phyloP scores from a whole-genome alignment of 78 protist genomes.

The Pigoraptor vietnamica region DNA sequence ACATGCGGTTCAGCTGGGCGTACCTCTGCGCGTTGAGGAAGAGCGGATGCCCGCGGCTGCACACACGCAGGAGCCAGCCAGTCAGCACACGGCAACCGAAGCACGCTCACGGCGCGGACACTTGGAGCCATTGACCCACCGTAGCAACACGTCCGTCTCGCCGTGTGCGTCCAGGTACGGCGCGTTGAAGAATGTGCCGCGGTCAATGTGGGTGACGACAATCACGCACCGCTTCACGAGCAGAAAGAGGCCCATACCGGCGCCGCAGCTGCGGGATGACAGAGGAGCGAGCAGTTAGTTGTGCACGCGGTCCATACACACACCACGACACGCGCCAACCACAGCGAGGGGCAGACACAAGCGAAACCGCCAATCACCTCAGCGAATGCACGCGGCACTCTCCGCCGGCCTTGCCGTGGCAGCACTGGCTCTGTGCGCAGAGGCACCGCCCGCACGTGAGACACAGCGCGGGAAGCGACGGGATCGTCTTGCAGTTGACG shows the following conservation, averaged over 20 bases:
- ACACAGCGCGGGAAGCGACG: not conserved
- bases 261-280: not conserved
- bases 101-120: too few species aligned
- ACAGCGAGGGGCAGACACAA: not conserved
- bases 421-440: not conserved
- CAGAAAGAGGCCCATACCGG: not conserved
- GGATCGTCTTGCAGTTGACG: not conserved
- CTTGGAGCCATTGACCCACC: not conserved
- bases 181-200: not conserved
- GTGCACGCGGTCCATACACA: not conserved
- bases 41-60: not conserved
- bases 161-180: slow-evolving; percentile 19
- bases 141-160: not conserved
- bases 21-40: not conserved
- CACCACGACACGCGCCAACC: not conserved
- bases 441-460: not conserved
- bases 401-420: not conserved
- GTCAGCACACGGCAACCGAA: too few species aligned
- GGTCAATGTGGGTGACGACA: not conserved
- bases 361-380: not conserved
- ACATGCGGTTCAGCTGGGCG: not conserved
- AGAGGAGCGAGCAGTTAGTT: not conserved
- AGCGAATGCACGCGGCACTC: not conserved
- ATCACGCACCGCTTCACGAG: not conserved
- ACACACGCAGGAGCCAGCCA: not conserved